These are phyloP conservation scores for Taphrina wiesneri DNA, from an alignment of 1,139 yeast species.

Conservation along the genomic window DNA sequence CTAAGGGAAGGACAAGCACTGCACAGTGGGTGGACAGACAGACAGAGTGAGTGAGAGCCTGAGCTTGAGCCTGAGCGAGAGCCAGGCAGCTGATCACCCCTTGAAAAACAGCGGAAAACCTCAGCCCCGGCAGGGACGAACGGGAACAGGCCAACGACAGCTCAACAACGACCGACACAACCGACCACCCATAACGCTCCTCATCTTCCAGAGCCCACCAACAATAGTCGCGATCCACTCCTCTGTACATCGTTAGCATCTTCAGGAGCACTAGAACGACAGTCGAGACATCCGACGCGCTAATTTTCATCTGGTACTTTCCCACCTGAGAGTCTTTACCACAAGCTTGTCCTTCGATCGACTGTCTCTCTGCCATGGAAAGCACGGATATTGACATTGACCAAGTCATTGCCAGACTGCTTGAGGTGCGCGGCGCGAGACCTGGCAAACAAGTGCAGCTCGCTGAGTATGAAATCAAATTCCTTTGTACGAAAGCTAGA, in stretches of 20 bases:
- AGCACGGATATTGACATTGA: conserved; percentile 82
- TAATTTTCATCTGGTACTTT: conserved; percentile 3
- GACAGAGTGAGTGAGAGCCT: background rate
- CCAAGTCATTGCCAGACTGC: conserved; percentile 91
- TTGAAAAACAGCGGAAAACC: conserved; percentile 20
- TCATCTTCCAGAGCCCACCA: background rate
- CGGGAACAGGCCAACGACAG: conserved; percentile 12
- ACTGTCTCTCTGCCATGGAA: conserved; percentile 13
- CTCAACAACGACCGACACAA: conserved; percentile 14
- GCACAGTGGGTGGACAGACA: background rate
- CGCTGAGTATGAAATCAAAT: conserved; percentile 91
- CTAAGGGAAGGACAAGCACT: background rate
- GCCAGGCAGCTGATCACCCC: conserved; percentile 17
- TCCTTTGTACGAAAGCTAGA: conserved; percentile 94
- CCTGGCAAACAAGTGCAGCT: conserved; percentile 96
- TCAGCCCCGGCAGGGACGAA: conserved; percentile 20
- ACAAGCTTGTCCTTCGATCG: background rate
- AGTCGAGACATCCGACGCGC: conserved; percentile 6
- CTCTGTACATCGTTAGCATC: background rate
- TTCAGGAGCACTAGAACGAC: background rate
- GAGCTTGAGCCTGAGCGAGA: background rate
- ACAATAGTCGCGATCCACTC: background rate
- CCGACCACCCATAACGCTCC: conserved; percentile 4
- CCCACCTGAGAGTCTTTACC: conserved; percentile 1
- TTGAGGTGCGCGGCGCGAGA: conserved; percentile 96